These are phyloP conservation scores for Austroboletus niveus DNA, from an alignment of 1,284 basidiomycete species.

Conservation along the genomic window DNA sequence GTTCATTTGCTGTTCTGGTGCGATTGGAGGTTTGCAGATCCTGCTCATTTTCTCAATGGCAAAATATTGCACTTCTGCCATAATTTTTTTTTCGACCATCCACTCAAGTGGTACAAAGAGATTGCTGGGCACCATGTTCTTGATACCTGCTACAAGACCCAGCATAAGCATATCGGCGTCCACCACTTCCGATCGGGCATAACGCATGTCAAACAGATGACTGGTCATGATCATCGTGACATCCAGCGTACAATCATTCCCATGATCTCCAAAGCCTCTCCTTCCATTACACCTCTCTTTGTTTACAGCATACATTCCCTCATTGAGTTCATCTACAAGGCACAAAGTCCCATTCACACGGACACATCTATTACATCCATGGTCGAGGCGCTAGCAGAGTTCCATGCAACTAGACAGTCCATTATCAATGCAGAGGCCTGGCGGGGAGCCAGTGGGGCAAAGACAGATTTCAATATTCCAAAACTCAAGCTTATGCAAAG, in stretches of 20 bases:
- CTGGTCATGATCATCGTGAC: neutral
- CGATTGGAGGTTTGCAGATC: neutral
- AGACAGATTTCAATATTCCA: neutral
- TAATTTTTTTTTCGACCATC: constrained; percentile 5
- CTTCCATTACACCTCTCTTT: neutral
- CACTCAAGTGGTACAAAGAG: constrained; percentile 8
- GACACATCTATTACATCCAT: neutral
- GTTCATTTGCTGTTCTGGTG: neutral
- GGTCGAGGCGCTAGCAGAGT: neutral
- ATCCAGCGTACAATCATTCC: neutral
- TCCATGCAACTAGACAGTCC: neutral
- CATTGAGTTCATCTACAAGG: neutral
- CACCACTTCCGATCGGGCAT: neutral
- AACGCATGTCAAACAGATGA: constrained; percentile 2
- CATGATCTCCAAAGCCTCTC: neutral
- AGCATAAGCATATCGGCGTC: constrained; percentile 1
- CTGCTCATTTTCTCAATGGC: neutral
- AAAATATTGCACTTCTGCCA: neutral
- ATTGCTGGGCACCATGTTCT: neutral
- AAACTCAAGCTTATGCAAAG: neutral
- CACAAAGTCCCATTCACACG: neutral
- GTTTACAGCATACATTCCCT: neutral
- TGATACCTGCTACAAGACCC: neutral
- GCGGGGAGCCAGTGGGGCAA: neutral
- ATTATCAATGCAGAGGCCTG: neutral